Percentiles rank a stretch among this genome's conserved stretches.
phyloP scores from a whole-genome alignment of 2,329 filamentous ascomycete species.

The Pseudogymnoascus sp. region DNA sequence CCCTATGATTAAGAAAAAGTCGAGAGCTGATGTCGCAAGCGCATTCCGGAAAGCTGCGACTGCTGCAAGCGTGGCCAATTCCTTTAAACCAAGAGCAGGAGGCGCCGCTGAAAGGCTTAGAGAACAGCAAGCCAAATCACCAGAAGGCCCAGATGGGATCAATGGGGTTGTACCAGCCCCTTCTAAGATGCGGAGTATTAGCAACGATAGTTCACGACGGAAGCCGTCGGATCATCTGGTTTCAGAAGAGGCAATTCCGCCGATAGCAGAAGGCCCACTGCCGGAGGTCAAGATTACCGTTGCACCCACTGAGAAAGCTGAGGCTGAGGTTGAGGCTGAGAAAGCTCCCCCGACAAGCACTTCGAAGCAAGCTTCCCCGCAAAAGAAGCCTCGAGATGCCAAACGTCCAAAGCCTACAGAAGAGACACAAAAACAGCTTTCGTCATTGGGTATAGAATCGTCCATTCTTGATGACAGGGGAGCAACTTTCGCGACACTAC shows the following conservation, averaged over 20 bases:
- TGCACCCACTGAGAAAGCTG: conserved; percentile 33
- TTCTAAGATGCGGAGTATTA: conserved; percentile 37
- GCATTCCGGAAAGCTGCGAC: conserved; percentile 75
- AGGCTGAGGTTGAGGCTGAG: neutral
- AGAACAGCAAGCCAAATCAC: conserved; percentile 48
- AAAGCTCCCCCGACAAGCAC: conserved; percentile 31
- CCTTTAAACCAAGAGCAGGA: conserved; percentile 82
- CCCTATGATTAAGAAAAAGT: conserved; percentile 80
- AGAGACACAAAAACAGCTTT: conserved; percentile 29
- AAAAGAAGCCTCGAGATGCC: conserved; percentile 14
- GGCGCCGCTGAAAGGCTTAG: conserved; percentile 73
- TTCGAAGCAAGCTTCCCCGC: conserved; percentile 27
- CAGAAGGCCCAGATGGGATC: conserved; percentile 77
- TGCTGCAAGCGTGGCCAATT: conserved; percentile 49
- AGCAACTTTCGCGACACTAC: conserved; percentile 71
- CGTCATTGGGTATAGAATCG: conserved; percentile 65
- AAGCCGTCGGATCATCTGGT: conserved; percentile 24
- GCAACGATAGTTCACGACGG: conserved; percentile 32
- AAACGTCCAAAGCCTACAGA: conserved; percentile 28
- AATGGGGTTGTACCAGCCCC: conserved; percentile 82
- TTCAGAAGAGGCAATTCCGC: conserved; percentile 20
- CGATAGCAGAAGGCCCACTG: conserved; percentile 31
- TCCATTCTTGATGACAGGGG: conserved; percentile 69
- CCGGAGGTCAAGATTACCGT: conserved; percentile 55
- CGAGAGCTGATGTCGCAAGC: conserved; percentile 65